Evolutionary conservation across 352 stramenopile species (phyloP).

Genomic region (Phytophthora cryptogea): DNA sequence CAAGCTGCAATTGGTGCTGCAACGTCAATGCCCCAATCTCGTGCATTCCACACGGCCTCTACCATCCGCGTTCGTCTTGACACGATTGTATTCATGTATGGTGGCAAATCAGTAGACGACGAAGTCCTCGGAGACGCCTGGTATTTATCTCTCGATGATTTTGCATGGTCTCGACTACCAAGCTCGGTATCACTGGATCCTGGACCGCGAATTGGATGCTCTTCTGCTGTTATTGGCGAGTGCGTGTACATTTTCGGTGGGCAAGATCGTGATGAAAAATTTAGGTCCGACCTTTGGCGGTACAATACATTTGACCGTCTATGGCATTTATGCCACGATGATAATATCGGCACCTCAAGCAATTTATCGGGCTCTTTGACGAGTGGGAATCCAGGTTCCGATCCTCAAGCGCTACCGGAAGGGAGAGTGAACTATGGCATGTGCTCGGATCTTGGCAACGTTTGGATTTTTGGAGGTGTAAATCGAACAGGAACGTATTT

Average conservation of each 20-base stretch:
- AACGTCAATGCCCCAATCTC: constrained; percentile 61
- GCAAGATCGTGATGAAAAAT: constrained; percentile 78
- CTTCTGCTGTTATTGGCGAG: constrained; percentile 75
- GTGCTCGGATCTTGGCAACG: constrained; percentile 72
- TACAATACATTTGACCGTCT: constrained; percentile 90
- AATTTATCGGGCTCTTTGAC: constrained; percentile 10
- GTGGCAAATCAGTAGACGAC: constrained; percentile 74
- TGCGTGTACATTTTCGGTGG: constrained; percentile 86
- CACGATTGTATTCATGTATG: constrained; percentile 84
- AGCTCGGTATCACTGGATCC: constrained; percentile 78
- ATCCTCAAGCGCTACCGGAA: constrained; percentile 61
- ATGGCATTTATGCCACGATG: constrained; percentile 86
- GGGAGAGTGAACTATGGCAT: constrained; percentile 73
- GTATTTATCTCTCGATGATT: constrained; percentile 85
- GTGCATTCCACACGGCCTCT: constrained; percentile 72
- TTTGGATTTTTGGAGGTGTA: constrained; percentile 81
- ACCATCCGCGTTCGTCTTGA: constrained; percentile 76
- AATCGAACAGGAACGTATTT: constrained; percentile 52
- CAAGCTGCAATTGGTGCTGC: constrained; percentile 68
- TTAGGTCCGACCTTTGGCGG: constrained; percentile 78
- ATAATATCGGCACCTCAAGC: constrained; percentile 58
- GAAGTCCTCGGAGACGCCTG: constrained; percentile 77
- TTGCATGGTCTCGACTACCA: constrained; percentile 76
- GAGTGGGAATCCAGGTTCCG: constrained; percentile 21
- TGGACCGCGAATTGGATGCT: constrained; percentile 69